Conservation (phyloP, 1,139 yeast species). For the Pichia sp. region DNA sequence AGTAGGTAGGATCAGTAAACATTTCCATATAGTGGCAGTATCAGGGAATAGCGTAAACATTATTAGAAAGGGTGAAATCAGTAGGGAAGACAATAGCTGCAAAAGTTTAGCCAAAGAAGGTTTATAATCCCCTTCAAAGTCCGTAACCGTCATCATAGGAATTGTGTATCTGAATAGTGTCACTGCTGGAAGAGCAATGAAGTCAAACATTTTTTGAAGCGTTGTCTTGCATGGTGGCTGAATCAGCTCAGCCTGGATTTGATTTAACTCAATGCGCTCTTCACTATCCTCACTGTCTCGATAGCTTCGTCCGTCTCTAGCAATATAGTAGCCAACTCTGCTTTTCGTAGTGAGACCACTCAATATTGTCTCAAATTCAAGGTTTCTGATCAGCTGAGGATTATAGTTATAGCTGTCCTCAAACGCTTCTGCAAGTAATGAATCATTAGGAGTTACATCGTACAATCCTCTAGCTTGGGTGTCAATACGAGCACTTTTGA, state of each 20-base stretch:
- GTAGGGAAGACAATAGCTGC: slow-evolving; percentile 16
- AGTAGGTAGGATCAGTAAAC: slow-evolving; percentile 9
- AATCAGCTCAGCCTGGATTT: slow-evolving; percentile 13
- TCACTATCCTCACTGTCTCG: slow-evolving; percentile 13
- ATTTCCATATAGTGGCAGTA: slow-evolving; percentile 8
- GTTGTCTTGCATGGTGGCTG: slow-evolving; percentile 8
- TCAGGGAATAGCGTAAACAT: slow-evolving; percentile 16
- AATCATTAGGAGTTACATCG: too few relatives aligned
- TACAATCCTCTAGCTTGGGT: slow-evolving; percentile 20
- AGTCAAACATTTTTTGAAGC: slow-evolving; percentile 11
- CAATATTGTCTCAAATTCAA: slow-evolving; percentile 23
- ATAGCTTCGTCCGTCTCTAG: slow-evolving; percentile 2
- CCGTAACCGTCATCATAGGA: slow-evolving; percentile 19
- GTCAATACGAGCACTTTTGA: slow-evolving; percentile 7
- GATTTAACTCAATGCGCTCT: slow-evolving; percentile 5
- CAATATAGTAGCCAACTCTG: slow-evolving; percentile 7
- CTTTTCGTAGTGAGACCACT: slow-evolving; percentile 19
- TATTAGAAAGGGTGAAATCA: slow-evolving; percentile 19
- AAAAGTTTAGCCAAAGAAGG: slow-evolving; percentile 15
- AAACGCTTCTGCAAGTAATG: slow-evolving; percentile 1
- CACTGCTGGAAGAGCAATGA: slow-evolving; percentile 16
- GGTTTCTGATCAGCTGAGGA: slow-evolving; percentile 21
- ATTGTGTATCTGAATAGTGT: slow-evolving; percentile 17
- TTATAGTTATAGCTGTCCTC: slow-evolving; percentile 24
- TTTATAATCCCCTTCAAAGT: slow-evolving; percentile 18